Conservation (phyloP, 169 alveolate genomes). For the Plasmodium yoelii region DNA sequence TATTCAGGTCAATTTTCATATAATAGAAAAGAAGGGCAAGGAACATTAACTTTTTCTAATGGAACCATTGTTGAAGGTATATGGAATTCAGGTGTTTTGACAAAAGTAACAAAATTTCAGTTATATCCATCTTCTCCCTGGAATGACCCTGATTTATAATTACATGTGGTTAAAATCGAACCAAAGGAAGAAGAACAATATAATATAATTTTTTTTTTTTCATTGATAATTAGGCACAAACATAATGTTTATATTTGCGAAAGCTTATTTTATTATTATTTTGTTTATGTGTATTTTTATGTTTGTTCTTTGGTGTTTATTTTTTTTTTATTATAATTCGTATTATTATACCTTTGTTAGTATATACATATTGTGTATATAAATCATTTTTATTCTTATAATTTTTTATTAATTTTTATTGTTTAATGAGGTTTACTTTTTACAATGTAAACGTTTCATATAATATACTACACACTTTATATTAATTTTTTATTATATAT, state of each 20-base stretch:
- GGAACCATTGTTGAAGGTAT: constrained; percentile 88
- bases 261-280: not conserved
- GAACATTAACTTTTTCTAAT: constrained; percentile 85
- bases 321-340: no score
- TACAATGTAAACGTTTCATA: no score
- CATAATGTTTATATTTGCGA: not conserved
- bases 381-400: no score
- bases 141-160: constrained; percentile 83
- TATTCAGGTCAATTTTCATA: constrained; percentile 92
- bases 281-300: not conserved
- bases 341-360: no score
- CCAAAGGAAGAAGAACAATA: no score
- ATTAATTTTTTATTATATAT: no score
- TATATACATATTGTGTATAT: no score
- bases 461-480: no score
- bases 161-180: not conserved
- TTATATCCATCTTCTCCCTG: constrained; percentile 82
- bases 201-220: no score
- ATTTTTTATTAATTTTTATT: no score
- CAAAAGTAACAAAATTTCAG: constrained; percentile 80
- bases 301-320: not conserved
- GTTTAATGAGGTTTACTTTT: no score
- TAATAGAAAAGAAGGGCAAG: constrained; percentile 93
- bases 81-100: constrained; percentile 85
- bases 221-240: no score